Base-by-base conservation (phyloP, 805 yeast species). In the Candida tallmaniae region DNA sequence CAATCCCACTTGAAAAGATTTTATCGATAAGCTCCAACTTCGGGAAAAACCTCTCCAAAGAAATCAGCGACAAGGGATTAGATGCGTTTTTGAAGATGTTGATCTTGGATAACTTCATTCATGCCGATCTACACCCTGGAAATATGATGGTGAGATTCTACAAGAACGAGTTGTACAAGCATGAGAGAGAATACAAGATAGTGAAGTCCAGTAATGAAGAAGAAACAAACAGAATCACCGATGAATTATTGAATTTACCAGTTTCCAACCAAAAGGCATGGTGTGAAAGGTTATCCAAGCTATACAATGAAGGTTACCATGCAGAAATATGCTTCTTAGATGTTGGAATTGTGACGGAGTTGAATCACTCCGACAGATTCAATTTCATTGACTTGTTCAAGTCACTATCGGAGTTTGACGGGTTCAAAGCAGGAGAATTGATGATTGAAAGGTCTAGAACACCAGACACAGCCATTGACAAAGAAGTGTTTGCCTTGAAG, bases 111-210 rank as follows among this genome's bases (percentile, higher is more conserved):
- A 89, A 93, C 56, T 93, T 93, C 57, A 86, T 89, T 28, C 99
- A 93, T 56, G 90, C 97, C 0, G 99, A 93, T 61, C 67, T 93
- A 39, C 99, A 93, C 47, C 97, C 98, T 0, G 99, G 99, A 3
- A 93, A 93, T 56, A 85, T 93, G 51, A 76, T 88, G 68, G 74
- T 86, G 6, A 62, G 86, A 31, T 79, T 84, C 48, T 70, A 80
- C 46, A 77, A 76, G 45, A 70, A 65, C 36, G 71, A 65, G 37
- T 36, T 58, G 35, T 60, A 56, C 39, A 59, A 53, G 36, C 74
- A 71, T 39, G 65, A 54, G 35, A 62, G 57, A 38, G 71, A 65
- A 39, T 63, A 65, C 48, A 59, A 60, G 42, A 58, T 65, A 13
- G 63, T 65, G 10, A 62, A 71, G 35, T 46, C 70, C 10, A 58